A percentile compares a stretch with the other conserved stretches of the same genome.
These are phyloP conservation scores for Annulohypoxylon bovei DNA, from an alignment of 495 filamentous ascomycete species.

Conservation along the genomic window DNA sequence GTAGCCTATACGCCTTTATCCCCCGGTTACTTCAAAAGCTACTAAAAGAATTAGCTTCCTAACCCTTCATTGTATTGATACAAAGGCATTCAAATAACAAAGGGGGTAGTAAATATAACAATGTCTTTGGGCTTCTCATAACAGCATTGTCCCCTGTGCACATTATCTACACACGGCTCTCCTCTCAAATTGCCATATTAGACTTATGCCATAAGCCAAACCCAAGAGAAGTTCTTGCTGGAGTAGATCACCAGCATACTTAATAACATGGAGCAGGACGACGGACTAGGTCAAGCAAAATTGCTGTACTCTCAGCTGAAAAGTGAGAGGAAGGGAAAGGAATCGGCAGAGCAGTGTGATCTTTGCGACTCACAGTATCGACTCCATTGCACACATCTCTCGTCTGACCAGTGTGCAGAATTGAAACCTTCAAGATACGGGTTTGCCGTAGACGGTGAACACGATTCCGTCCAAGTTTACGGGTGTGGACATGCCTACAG, in stretches of 20 bases:
- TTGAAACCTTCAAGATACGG: background rate
- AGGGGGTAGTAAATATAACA: background rate
- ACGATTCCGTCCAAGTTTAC: background rate
- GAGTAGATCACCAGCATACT: background rate
- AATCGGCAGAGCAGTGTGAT: background rate
- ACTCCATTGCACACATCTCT: constrained; percentile 25
- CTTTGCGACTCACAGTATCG: background rate
- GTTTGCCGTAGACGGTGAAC: background rate
- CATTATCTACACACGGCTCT: background rate
- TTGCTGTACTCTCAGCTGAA: constrained; percentile 3
- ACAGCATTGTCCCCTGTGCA: background rate
- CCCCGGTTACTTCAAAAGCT: no score
- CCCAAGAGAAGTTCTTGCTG: background rate
- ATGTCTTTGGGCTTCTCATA: background rate
- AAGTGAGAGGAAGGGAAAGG: background rate
- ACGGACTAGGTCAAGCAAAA: background rate
- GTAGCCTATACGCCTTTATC: background rate
- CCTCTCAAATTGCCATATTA: background rate
- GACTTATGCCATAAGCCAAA: background rate
- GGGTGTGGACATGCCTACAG: constrained; percentile 24
- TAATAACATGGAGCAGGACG: background rate
- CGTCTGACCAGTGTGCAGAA: constrained; percentile 7
- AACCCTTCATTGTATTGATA: background rate
- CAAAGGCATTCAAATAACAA: background rate
- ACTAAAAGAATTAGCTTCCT: no score